A percentile compares a stretch with the other conserved stretches of the same genome.
Evolutionary conservation across 176 grass and related monocot species (phyloP).

Genomic region (Elaeis guineensis): DNA sequence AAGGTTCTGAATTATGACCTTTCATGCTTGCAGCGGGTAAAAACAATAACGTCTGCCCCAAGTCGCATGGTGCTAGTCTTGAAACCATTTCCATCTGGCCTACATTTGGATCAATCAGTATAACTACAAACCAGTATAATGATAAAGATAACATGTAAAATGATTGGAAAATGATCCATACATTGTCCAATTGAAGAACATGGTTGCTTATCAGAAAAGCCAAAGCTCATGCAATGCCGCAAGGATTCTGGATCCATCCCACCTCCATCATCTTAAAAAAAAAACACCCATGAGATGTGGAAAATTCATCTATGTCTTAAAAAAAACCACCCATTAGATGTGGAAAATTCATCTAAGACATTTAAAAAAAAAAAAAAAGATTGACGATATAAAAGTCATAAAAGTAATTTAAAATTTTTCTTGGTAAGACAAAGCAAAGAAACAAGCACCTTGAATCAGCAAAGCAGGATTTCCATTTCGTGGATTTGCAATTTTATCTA

Average conservation of each 20-base stretch:
- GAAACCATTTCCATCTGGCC: constrained; percentile 81
- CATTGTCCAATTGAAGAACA: constrained; percentile 71
- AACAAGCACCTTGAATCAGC: constrained; percentile 55
- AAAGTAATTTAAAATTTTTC: no score
- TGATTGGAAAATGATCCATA: constrained; percentile 10
- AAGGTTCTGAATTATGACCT: constrained; percentile 16
- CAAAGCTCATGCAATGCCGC: constrained; percentile 81
- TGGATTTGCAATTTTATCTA: constrained; percentile 47
- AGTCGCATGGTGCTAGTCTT: constrained; percentile 92
- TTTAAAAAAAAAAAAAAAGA: no score
- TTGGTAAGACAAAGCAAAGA: neutral
- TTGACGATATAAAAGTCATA: no score
- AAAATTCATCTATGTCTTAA: no score
- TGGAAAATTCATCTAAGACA: no score
- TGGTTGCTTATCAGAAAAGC: constrained; percentile 71
- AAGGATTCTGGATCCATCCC: constrained; percentile 82
- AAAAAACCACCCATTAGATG: neutral
- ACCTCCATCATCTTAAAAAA: constrained; percentile 56
- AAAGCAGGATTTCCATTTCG: constrained; percentile 43
- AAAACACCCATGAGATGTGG: neutral
- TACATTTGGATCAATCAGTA: constrained; percentile 4
- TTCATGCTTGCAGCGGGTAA: constrained; percentile 44
- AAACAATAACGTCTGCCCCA: constrained; percentile 76
- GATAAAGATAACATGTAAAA: neutral
- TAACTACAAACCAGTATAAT: neutral